Base-by-base conservation (phyloP, 352 stramenopile species). In the Globisporangium abappressorium region DNA sequence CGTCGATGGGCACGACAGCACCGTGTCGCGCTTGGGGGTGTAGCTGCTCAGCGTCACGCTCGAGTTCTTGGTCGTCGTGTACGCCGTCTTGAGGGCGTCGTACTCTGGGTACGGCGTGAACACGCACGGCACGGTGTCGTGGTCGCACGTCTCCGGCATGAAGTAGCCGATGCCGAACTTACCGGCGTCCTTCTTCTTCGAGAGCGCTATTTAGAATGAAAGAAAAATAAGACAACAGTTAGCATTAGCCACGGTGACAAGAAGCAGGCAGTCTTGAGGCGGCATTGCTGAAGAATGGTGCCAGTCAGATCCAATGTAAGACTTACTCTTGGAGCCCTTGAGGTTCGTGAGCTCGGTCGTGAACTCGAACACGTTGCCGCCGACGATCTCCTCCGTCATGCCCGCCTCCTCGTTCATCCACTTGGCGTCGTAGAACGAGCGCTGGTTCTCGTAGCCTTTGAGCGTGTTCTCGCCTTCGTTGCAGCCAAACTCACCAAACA, bases 371-470 rank as follows among this genome's bases (percentile, higher is more conserved):
- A 89, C 84, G 69, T 91, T 92, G 63, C 86, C 86, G 22, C 86
- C 86, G 26, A 92, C 80, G 57, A 92, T 87, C 30, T 89, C 73
- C 15, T 77, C 75, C 6, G 78, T 90, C 86, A 94, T 92, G 26
- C 84, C 82, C 5, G 70, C n/a, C 57, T 92, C 85, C 38, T 89
- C 81, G 70, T 94, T 94, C 84, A 94, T 94, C 86, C 86, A 94
- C 68, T 90, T 92, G 20, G 86, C 86, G 33, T 87, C 79, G 55
- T 78, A 80, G 64, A 87, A 87, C 47, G 51, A 61, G 3, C 79
- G 79, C 64, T 84, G 75, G 61, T 77, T 78, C 69, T 84, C 77
- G 63, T 76, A 85, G 20, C 68, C 77, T 28, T 79, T 71, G 62
- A 87, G 59, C 33, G 79, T 87, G 73, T 87, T 87, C 38, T 69